Conservation (phyloP, 1,284 basidiomycete genomes). For the Inonotus obliquus region DNA sequence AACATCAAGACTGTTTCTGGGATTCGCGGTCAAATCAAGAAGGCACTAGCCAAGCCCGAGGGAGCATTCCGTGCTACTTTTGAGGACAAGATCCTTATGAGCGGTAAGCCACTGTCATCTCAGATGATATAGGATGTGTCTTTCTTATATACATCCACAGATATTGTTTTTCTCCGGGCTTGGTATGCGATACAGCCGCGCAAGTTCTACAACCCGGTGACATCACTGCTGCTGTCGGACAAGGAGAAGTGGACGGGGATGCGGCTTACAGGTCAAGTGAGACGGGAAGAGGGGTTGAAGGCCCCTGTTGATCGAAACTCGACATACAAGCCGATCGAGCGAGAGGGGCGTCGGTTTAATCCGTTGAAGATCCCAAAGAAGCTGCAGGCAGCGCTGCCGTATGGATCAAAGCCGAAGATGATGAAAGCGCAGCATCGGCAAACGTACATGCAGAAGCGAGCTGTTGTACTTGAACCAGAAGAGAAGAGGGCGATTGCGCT, state of each 20-base stretch:
- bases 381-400: slow-evolving; percentile 86
- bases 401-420: slow-evolving; percentile 87
- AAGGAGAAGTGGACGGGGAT: slow-evolving; percentile 86
- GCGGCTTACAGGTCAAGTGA: slow-evolving; percentile 92
- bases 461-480: slow-evolving; percentile 92
- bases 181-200: slow-evolving; percentile 97
- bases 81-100: slow-evolving; percentile 97
- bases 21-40: slow-evolving; percentile 95
- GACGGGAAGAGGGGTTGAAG: slow-evolving; percentile 78
- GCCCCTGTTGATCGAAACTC: slow-evolving; percentile 85
- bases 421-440: slow-evolving; percentile 69
- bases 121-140: slow-evolving; percentile 7
- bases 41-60: slow-evolving; percentile 89
- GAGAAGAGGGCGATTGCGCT: slow-evolving; percentile 92
- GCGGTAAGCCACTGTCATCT: slow-evolving; percentile 53
- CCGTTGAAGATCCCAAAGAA: slow-evolving; percentile 86
- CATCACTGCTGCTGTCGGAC: slow-evolving; percentile 80
- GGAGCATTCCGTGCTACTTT: slow-evolving; percentile 96
- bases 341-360: slow-evolving; percentile 86
- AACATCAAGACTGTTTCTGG: slow-evolving; percentile 94
- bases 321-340: slow-evolving; percentile 80
- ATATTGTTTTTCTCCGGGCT: slow-evolving; percentile 92
- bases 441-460: slow-evolving; percentile 89
- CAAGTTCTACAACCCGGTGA: slow-evolving; percentile 96
- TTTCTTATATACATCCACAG: slow-evolving; percentile 35